A percentile compares a stretch with the other conserved stretches of the same genome.
Conservation (phyloP, 192 early-diverging fungal genomes). For the Linderina pennispora region DNA sequence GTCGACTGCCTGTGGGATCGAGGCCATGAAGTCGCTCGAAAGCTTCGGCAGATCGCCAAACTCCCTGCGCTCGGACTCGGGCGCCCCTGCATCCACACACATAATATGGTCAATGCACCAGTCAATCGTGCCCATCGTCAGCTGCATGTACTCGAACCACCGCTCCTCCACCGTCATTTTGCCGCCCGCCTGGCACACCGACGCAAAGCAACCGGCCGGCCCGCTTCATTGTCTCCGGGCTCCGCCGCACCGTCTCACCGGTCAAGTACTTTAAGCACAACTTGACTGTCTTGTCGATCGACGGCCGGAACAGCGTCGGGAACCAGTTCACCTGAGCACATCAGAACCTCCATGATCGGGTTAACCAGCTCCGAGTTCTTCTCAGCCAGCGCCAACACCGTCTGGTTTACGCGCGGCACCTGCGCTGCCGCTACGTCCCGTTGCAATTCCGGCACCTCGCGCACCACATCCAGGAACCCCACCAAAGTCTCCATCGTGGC, state of each 20-base stretch:
- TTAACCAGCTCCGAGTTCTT: slow-evolving; percentile 26
- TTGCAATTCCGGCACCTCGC: slow-evolving; percentile 30
- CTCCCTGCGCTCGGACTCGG: not conserved
- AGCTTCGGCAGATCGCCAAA: slow-evolving; percentile 16
- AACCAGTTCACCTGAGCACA: slow-evolving; percentile 36
- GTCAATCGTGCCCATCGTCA: slow-evolving; percentile 30
- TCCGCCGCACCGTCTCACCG: slow-evolving; percentile 1
- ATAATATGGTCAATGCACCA: slow-evolving; percentile 36
- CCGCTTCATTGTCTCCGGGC: slow-evolving; percentile 1
- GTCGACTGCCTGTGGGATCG: slow-evolving; percentile 40
- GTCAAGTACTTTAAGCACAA: slow-evolving; percentile 28
- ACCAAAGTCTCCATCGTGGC: slow-evolving; percentile 28
- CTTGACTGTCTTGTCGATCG: slow-evolving; percentile 32
- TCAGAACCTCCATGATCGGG: slow-evolving; percentile 18
- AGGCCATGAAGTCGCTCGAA: slow-evolving; percentile 21
- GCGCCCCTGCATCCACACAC: slow-evolving; percentile 7
- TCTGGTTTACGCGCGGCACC: slow-evolving; percentile 44
- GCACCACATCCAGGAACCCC: slow-evolving; percentile 35
- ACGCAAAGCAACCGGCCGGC: slow-evolving; percentile 19
- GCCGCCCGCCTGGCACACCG: slow-evolving; percentile 28
- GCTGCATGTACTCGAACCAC: slow-evolving; percentile 32
- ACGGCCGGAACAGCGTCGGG: slow-evolving; percentile 40
- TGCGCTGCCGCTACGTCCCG: slow-evolving; percentile 36
- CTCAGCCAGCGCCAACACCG: slow-evolving; percentile 25
- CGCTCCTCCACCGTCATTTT: slow-evolving; percentile 32